Conservation (phyloP, 2,329 filamentous ascomycete species). For the Metarhizium sp. region DNA sequence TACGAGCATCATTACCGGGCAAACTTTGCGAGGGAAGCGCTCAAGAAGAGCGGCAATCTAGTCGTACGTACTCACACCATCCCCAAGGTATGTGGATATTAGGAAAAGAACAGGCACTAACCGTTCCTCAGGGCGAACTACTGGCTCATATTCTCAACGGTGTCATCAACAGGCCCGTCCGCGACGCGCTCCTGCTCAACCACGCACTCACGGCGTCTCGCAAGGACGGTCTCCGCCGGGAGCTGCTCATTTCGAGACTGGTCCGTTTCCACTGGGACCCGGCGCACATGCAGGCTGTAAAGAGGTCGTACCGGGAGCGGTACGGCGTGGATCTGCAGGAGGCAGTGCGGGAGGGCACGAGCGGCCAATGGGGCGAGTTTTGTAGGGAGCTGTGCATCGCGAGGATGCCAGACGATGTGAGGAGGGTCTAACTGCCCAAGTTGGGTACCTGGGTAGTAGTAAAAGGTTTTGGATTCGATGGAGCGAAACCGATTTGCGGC, state of each 20-base stretch:
- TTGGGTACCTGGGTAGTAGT: background rate
- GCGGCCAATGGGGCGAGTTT: conserved; percentile 68
- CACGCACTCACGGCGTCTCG: conserved; percentile 74
- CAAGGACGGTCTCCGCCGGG: conserved; percentile 64
- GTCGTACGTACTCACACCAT: conserved; percentile 56
- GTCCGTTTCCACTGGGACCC: conserved; percentile 91
- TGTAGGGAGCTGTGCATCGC: conserved; percentile 60
- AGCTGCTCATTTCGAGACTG: conserved; percentile 78
- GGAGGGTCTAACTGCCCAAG: conserved; percentile 28
- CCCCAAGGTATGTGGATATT: too few species aligned
- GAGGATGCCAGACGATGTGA: conserved; percentile 50
- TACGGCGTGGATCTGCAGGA: conserved; percentile 68
- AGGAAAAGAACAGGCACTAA: background rate
- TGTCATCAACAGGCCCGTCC: conserved; percentile 88
- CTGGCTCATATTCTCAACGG: conserved; percentile 94
- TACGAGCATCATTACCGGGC: conserved; percentile 66
- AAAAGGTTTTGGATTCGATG: conserved; percentile 3
- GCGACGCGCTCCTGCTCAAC: conserved; percentile 82
- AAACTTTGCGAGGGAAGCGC: conserved; percentile 82
- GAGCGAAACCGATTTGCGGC: background rate
- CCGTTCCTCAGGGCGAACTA: conserved; percentile 66
- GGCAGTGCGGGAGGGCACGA: conserved; percentile 68
- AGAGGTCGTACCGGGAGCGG: conserved; percentile 68
- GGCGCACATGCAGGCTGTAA: conserved; percentile 68
- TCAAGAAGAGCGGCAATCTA: conserved; percentile 82